Conservation (phyloP, 441 rosid species). For the Populus hybrid region DNA sequence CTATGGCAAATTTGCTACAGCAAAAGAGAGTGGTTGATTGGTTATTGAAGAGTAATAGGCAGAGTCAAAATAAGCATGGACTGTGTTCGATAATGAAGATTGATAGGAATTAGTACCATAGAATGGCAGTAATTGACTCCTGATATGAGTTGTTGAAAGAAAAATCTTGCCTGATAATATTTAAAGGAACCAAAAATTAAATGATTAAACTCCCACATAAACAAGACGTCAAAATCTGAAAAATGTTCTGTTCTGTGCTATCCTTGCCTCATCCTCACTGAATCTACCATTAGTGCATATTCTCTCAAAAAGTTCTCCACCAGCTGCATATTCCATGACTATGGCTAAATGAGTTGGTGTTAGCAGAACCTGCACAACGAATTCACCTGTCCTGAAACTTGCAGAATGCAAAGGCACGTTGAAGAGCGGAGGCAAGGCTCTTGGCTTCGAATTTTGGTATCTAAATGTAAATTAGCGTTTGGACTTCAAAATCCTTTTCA, state of each 20-base stretch:
- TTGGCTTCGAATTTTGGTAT: neutral
- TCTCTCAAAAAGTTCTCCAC: too few relatives aligned
- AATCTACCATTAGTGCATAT: too few relatives aligned
- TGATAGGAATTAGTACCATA: slow-evolving; percentile 41
- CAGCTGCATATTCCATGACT: too few relatives aligned
- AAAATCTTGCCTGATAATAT: slow-evolving; percentile 63
- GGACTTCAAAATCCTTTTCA: too few relatives aligned
- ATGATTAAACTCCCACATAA: neutral
- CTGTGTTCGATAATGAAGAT: neutral
- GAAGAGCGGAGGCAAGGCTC: neutral
- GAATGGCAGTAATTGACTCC: slow-evolving; percentile 92
- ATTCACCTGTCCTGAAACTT: neutral
- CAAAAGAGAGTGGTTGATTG: slow-evolving; percentile 19
- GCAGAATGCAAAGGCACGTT: neutral
- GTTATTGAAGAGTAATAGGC: neutral
- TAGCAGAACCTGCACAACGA: too few relatives aligned
- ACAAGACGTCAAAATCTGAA: neutral
- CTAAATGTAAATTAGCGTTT: neutral
- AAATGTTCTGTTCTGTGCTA: neutral
- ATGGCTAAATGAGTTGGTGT: too few relatives aligned
- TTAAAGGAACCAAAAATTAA: neutral
- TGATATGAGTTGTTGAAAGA: slow-evolving; percentile 84
- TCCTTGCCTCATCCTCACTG: too few relatives aligned
- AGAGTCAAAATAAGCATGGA: neutral
- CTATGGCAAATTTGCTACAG: slow-evolving; percentile 34